phyloP scores from a whole-genome alignment of 208 protist species.

The Acanthamoeba castellanii region DNA sequence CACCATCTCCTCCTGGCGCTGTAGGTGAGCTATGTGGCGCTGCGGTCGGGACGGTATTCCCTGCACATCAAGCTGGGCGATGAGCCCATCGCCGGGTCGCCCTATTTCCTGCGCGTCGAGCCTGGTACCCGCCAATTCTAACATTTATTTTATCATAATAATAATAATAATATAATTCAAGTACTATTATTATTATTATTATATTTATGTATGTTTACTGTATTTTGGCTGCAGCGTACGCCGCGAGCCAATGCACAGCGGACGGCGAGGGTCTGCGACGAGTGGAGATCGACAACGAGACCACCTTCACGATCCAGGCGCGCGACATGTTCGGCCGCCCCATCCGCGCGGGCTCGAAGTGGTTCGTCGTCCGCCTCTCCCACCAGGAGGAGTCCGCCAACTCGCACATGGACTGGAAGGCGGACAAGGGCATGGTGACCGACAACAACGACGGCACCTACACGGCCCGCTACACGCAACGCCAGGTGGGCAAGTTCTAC shows the following conservation, averaged over 20 bases:
- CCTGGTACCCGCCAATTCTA: neutral
- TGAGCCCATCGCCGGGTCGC: neutral
- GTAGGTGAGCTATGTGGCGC: neutral
- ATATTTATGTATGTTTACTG: too few species aligned
- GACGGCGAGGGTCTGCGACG: neutral
- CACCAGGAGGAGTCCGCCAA: neutral
- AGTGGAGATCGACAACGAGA: neutral
- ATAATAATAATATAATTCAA: too few species aligned
- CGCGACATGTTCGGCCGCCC: neutral
- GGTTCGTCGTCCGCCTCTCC: neutral
- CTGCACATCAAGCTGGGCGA: neutral
- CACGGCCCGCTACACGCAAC: neutral
- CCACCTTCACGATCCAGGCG: slow-evolving; percentile 25
- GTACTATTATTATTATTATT: too few species aligned
- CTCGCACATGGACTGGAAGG: neutral
- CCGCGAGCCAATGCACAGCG: neutral
- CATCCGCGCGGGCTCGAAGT: neutral
- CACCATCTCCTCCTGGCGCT: neutral
- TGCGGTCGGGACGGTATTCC: neutral
- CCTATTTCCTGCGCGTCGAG: slow-evolving; percentile 11
- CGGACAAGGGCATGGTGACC: neutral
- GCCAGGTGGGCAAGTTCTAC: neutral
- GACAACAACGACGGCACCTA: slow-evolving; percentile 32
- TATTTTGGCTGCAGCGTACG: neutral
- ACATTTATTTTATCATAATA: too few species aligned